Conservation (phyloP, 1,139 yeast species). For the Blastobotrys indianensis region DNA sequence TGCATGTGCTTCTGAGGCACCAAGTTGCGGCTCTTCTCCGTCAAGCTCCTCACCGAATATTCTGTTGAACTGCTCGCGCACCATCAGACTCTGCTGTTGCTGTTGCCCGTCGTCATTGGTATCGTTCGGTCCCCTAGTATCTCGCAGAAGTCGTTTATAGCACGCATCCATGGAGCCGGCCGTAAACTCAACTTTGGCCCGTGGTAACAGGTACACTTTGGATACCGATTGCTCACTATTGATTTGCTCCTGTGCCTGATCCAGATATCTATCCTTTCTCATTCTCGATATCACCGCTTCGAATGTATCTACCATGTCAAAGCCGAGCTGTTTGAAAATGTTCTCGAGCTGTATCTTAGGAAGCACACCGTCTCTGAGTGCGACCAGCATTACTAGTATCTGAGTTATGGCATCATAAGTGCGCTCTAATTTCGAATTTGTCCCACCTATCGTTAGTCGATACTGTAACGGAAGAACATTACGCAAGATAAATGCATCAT, state of each 20-base stretch:
- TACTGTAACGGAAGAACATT: conserved; percentile 5
- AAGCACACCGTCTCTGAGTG: conserved; percentile 8
- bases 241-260: background rate
- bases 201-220: conserved; percentile 3
- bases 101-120: background rate
- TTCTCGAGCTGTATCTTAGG: background rate
- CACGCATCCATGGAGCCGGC: background rate
- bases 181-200: conserved; percentile 3
- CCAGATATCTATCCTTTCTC: conserved; percentile 8
- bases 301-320: background rate
- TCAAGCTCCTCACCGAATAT: background rate
- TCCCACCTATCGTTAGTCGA: background rate
- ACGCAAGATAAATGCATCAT: conserved; percentile 4
- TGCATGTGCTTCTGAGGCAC: background rate
- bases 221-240: background rate
- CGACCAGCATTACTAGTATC: conserved; percentile 8
- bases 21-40: background rate
- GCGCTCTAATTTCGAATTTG: background rate
- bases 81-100: background rate
- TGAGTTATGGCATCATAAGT: conserved; percentile 2
- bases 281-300: conserved; percentile 6
- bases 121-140: background rate
- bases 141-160: background rate
- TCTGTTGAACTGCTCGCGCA: background rate
- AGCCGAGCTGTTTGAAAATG: background rate